Evolutionary conservation across 139 green algal species (phyloP).

Genomic region (Choricystis sp.): DNA sequence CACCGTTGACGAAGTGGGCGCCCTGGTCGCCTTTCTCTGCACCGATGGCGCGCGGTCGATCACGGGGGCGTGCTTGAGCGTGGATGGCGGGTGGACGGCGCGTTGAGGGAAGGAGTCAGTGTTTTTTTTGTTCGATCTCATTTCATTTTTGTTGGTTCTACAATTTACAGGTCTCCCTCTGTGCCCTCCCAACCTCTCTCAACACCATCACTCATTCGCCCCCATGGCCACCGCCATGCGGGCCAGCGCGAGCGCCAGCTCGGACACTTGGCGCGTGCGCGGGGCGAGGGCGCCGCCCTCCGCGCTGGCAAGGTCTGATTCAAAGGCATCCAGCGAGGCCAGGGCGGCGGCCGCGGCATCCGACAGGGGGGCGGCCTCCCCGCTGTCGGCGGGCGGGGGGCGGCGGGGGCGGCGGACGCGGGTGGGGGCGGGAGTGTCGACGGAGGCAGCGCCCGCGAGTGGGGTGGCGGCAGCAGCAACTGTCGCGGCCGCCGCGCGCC

Average conservation of each 20-base stretch:
- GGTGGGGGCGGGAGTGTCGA: no score
- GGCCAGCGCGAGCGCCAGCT: neutral
- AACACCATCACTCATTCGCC: neutral
- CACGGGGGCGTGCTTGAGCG: slow-evolving; percentile 57
- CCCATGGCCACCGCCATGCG: neutral
- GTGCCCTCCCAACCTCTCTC: neutral
- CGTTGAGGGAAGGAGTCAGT: slow-evolving; percentile 3
- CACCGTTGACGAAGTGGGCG: slow-evolving; percentile 46
- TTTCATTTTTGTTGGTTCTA: slow-evolving; percentile 1
- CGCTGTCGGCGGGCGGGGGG: no score
- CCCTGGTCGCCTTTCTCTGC: slow-evolving; percentile 52
- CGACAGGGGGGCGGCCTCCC: no score
- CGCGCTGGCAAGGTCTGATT: neutral
- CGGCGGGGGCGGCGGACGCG: neutral
- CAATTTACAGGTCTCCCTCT: slow-evolving; percentile 7
- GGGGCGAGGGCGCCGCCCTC: neutral
- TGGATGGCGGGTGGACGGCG: slow-evolving; percentile 59
- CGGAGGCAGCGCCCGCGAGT: no score
- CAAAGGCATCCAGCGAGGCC: neutral
- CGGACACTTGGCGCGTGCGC: neutral
- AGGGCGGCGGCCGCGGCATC: no score
- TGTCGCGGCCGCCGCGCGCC: no score
- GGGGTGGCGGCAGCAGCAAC: no score
- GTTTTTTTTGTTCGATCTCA: neutral
- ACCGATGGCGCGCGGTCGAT: slow-evolving; percentile 51